Conservation (phyloP, 2,329 filamentous ascomycete species). For the Zasmidium angulare region DNA sequence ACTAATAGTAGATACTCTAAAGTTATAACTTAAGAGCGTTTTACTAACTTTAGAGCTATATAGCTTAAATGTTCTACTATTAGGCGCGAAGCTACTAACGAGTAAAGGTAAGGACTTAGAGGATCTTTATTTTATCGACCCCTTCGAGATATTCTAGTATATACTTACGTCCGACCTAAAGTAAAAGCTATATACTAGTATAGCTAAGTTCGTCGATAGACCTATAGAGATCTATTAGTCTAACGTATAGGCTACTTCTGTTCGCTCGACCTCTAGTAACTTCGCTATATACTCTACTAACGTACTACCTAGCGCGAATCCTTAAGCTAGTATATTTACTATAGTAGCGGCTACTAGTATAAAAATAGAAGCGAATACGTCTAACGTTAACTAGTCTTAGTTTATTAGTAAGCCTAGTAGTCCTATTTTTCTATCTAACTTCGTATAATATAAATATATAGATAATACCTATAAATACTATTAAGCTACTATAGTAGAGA, state of each 20-base stretch:
- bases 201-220: neutral
- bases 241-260: neutral
- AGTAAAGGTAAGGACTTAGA: neutral
- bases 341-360: neutral
- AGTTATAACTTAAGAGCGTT: neutral
- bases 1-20: too few species aligned
- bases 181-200: neutral
- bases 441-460: neutral
- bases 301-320: neutral
- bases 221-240: neutral
- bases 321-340: neutral
- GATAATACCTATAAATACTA: neutral
- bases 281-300: neutral
- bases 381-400: neutral
- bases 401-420: neutral
- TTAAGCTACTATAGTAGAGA: neutral
- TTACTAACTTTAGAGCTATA: neutral
- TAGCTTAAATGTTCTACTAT: neutral
- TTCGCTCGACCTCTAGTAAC: neutral
- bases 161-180: neutral
- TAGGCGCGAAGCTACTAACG: neutral
- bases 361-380: neutral
- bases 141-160: neutral
- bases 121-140: neutral
- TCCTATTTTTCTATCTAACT: neutral